Conservation (phyloP, 2,329 filamentous ascomycete species). For the Fusarium sp. region DNA sequence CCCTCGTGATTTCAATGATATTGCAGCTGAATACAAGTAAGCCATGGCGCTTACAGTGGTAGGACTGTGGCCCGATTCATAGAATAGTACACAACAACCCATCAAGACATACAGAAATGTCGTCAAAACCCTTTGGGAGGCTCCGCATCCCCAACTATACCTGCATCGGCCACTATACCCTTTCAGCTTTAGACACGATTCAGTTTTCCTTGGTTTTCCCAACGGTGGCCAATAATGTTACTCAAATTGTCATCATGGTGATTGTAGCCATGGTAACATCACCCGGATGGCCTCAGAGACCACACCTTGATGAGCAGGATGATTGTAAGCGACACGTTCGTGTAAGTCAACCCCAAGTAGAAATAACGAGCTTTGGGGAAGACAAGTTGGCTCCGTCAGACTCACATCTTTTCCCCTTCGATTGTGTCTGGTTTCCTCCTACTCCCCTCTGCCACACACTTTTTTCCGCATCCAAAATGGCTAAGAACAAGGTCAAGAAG, state of each 20-base stretch:
- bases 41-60: too few relatives aligned
- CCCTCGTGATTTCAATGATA: too few relatives aligned
- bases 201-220: not conserved
- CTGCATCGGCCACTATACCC: constrained; percentile 3
- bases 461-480: constrained; percentile 33
- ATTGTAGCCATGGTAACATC: constrained; percentile 8
- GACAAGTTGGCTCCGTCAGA: not conserved
- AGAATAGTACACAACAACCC: too few relatives aligned
- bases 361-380: constrained; percentile 8
- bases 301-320: constrained; percentile 42
- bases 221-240: constrained; percentile 22
- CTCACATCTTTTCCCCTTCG: too few relatives aligned
- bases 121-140: constrained; percentile 4
- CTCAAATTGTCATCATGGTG: constrained; percentile 35
- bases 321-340: not conserved
- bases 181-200: not conserved
- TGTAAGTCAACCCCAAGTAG: constrained; percentile 17
- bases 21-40: too few relatives aligned
- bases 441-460: accelerated
- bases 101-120: not conserved
- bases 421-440: too few relatives aligned
- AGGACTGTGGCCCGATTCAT: too few relatives aligned
- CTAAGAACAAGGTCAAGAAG: constrained; percentile 32
- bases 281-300: constrained; percentile 41
- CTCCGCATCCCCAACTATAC: constrained; percentile 19